A percentile compares a stretch with the other conserved stretches of the same genome.
These are phyloP conservation scores for Aspergillus neoniger DNA, from an alignment of 2,329 filamentous ascomycete species.

Conservation along the genomic window DNA sequence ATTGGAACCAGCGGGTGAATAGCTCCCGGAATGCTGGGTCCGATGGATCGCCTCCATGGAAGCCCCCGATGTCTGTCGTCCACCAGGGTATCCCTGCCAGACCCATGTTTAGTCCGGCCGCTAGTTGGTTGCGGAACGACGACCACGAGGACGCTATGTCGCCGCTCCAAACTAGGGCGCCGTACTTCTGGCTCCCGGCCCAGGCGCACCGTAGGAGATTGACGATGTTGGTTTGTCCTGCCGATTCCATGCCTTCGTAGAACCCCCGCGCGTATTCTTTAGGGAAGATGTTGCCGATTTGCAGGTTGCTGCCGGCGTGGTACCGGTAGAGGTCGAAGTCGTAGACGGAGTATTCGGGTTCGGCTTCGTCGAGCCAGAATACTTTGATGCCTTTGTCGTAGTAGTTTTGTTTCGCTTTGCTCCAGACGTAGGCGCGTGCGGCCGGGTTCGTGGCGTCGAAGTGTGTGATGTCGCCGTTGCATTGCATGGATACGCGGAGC, in stretches of 20 bases:
- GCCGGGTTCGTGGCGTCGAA: constrained; percentile 66
- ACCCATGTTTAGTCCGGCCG: constrained; percentile 67
- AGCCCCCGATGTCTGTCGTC: constrained; percentile 71
- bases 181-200: constrained; percentile 64
- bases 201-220: constrained; percentile 61
- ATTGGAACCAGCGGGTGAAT: constrained; percentile 69
- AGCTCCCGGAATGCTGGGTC: constrained; percentile 62
- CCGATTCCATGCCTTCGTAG: constrained; percentile 58
- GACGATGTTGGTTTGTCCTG: constrained; percentile 59
- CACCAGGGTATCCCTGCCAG: constrained; percentile 66
- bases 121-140: constrained; percentile 60
- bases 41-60: constrained; percentile 64
- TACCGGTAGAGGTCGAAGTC: constrained; percentile 70
- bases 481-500: constrained; percentile 60
- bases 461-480: constrained; percentile 60
- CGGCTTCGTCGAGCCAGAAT: constrained; percentile 71
- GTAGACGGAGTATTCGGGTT: constrained; percentile 64
- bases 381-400: constrained; percentile 62
- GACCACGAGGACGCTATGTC: constrained; percentile 67
- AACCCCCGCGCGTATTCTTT: constrained; percentile 60
- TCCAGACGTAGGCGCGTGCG: constrained; percentile 62
- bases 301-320: constrained; percentile 55
- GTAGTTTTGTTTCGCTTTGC: constrained; percentile 61
- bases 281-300: constrained; percentile 64
- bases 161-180: constrained; percentile 67